Percentiles rank a stretch among this genome's conserved stretches.
These are phyloP conservation scores for Russula griseocarnosa DNA, from an alignment of 768 basidiomycete species.

Conservation along the genomic window DNA sequence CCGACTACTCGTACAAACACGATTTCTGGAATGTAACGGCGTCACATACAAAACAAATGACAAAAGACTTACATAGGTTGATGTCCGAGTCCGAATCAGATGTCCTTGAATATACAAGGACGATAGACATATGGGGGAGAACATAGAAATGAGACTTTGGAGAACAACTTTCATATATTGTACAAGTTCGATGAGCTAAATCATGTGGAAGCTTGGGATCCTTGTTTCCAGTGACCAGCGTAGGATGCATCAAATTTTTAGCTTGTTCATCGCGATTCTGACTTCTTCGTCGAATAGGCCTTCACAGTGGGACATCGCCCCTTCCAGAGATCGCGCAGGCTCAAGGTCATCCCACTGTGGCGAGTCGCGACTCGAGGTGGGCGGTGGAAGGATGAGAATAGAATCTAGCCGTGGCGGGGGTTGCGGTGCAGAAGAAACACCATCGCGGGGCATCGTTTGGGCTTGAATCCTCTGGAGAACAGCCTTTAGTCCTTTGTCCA, in stretches of 20 bases:
- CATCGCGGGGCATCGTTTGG: neutral
- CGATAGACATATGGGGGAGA: neutral
- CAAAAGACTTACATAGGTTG: neutral
- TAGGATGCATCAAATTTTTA: slow-evolving; percentile 36
- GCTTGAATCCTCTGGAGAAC: neutral
- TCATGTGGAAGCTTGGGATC: slow-evolving; percentile 8
- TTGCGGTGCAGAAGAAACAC: neutral
- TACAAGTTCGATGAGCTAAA: no score
- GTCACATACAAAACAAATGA: neutral
- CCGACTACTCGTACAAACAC: neutral
- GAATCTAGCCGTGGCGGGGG: slow-evolving; percentile 7
- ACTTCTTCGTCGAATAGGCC: slow-evolving; percentile 46
- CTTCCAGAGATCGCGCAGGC: slow-evolving; percentile 49
- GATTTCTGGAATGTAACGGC: neutral
- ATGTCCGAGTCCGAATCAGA: no score
- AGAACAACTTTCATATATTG: neutral
- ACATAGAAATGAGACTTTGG: neutral
- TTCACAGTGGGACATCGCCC: slow-evolving; percentile 66
- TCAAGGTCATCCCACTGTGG: slow-evolving; percentile 16
- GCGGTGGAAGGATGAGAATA: neutral
- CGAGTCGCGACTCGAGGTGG: neutral
- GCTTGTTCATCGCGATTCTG: slow-evolving; percentile 1
- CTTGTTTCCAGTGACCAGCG: slow-evolving; percentile 42
- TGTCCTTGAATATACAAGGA: neutral
- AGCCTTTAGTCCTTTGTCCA: slow-evolving; percentile 15